Percentiles rank a stretch among this genome's conserved stretches.
phyloP scores from a whole-genome alignment of 768 basidiomycete genomes.

The Candolleomyces efflorescens region DNA sequence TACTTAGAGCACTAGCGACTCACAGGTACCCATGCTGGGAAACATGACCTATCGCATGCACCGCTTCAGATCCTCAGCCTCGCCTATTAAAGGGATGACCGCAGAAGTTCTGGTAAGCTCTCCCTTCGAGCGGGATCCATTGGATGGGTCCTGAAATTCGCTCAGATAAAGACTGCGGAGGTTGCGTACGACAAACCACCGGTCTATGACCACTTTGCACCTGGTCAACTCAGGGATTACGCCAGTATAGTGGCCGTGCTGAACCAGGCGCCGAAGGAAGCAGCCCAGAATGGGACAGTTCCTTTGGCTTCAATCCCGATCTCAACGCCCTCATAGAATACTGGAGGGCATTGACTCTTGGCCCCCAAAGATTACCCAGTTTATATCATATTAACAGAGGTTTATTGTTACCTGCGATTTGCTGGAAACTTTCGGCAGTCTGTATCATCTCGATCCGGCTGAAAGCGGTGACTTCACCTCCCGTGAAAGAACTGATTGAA shows the following conservation, averaged over 20 bases:
- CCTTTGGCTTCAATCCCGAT: too few species aligned
- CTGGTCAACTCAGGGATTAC: conserved; percentile 10
- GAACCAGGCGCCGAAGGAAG: neutral
- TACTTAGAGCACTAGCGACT: conserved; percentile 49
- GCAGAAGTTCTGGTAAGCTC: conserved; percentile 72
- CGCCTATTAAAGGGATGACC: conserved; percentile 82
- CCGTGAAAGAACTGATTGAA: too few species aligned
- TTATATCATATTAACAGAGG: too few species aligned
- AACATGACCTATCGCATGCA: conserved; percentile 72
- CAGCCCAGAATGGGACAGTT: too few species aligned
- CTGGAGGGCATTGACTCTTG: too few species aligned
- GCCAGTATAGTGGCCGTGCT: neutral
- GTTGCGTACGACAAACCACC: conserved; percentile 9
- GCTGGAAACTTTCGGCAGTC: too few species aligned
- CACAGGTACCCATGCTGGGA: conserved; percentile 41
- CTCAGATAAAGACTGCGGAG: conserved; percentile 61
- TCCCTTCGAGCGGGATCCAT: neutral
- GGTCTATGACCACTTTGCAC: conserved; percentile 13
- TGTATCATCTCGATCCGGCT: too few species aligned
- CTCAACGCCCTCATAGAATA: too few species aligned
- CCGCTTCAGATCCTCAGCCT: conserved; percentile 72
- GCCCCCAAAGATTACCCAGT: too few species aligned
- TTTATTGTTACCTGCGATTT: too few species aligned
- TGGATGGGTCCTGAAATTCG: neutral
- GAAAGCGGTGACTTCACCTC: too few species aligned